A percentile compares a stretch with the other conserved stretches of the same genome.
These are phyloP conservation scores for Phytophthora hibernalis DNA, from an alignment of 352 stramenopile genomes.

Conservation along the genomic window DNA sequence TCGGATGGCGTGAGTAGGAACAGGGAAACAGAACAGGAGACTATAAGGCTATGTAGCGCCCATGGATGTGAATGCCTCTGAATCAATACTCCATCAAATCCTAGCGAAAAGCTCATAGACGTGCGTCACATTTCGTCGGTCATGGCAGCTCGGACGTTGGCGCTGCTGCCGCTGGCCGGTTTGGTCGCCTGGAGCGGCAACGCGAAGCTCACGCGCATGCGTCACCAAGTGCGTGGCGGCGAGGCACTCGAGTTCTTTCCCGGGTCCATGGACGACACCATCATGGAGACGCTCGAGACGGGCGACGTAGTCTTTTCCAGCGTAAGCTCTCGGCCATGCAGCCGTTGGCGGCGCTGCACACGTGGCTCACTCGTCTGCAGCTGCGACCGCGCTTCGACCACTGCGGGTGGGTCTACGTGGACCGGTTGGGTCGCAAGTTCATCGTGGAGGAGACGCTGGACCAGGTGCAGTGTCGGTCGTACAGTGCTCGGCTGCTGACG, in stretches of 20 bases:
- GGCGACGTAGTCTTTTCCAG: constrained; percentile 85
- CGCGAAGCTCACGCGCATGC: constrained; percentile 59
- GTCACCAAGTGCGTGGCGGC: constrained; percentile 42
- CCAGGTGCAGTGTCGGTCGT: constrained; percentile 81
- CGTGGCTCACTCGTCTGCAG: constrained; percentile 56
- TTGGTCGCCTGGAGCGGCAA: constrained; percentile 80
- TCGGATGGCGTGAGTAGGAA: background rate
- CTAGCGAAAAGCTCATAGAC: constrained; percentile 11
- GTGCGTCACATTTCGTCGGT: constrained; percentile 16
- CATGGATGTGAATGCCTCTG: constrained; percentile 23
- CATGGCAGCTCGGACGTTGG: constrained; percentile 49
- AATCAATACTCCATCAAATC: constrained; percentile 15
- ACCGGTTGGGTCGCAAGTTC: constrained; percentile 83
- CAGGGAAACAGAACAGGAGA: constrained; percentile 6
- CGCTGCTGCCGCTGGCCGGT: constrained; percentile 63
- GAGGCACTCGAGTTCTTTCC: constrained; percentile 68
- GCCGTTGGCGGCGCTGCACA: constrained; percentile 75
- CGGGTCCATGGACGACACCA: constrained; percentile 88
- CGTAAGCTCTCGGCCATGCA: constrained; percentile 77
- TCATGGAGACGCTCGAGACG: constrained; percentile 88
- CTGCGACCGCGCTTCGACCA: constrained; percentile 83
- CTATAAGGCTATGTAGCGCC: constrained; percentile 6
- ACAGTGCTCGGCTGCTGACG: constrained; percentile 75
- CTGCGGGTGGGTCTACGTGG: constrained; percentile 82
- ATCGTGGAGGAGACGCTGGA: constrained; percentile 85